Evolutionary conservation across 768 basidiomycete species (phyloP).

Genomic region (Amanita phalloides): DNA sequence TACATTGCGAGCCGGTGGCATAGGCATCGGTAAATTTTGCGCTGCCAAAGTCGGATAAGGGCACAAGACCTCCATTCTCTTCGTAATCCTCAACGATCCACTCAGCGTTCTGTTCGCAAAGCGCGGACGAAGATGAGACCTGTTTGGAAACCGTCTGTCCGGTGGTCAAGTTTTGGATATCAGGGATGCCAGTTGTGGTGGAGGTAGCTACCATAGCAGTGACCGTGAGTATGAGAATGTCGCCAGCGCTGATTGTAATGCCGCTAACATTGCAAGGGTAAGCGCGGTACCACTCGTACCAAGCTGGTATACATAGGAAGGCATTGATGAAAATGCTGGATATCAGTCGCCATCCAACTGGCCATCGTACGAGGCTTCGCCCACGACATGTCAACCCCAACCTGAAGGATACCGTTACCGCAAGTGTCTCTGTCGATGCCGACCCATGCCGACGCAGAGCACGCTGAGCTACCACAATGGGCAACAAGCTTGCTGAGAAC

Average conservation of each 20-base stretch:
- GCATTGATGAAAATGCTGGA: no score
- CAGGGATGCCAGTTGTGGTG: not conserved
- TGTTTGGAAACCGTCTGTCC: slow-evolving; percentile 12
- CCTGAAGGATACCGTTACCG: slow-evolving; percentile 22
- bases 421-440: slow-evolving; percentile 27
- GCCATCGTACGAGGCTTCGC: not conserved
- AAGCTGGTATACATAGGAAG: not conserved
- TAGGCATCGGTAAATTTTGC: not conserved
- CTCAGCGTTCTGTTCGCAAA: slow-evolving; percentile 25
- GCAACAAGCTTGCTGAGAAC: slow-evolving; percentile 13
- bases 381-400: slow-evolving; percentile 22
- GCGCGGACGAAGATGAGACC: slow-evolving; percentile 16
- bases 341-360: not conserved
- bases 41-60: not conserved
- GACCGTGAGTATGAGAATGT: not conserved
- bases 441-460: slow-evolving; percentile 23
- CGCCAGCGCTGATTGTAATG: not conserved
- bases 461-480: slow-evolving; percentile 7
- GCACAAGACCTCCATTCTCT: not conserved
- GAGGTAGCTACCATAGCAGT: not conserved
- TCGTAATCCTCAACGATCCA: slow-evolving; percentile 29
- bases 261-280: not conserved
- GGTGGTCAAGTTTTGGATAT: not conserved
- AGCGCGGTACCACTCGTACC: not conserved
- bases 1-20: not conserved